Evolutionary conservation across 441 rosid species (phyloP), one percentile per base, ranked within the genome.

Genomic region (Pelargonium myrrhifolium): DNA sequence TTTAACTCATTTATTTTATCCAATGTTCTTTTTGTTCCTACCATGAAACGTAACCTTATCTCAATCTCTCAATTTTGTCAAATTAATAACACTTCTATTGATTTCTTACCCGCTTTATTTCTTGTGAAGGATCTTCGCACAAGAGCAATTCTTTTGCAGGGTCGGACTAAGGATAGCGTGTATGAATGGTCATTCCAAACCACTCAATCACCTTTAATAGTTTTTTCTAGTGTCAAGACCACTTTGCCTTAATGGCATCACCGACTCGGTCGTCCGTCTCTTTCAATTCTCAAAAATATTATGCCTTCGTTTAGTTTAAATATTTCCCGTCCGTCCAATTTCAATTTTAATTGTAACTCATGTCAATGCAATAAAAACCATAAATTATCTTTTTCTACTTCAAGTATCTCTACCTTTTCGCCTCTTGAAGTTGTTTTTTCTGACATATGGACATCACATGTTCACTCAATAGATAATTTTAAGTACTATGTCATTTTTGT

Each of bases 91-190:
- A 22, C 37, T 2, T 65, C 39, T 0, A 43, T 65, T 65, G 67
- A 65, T 21, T 65, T 65, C 11, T 65, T 43, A 3, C 67, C 56
- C 9, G 7, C 3, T 17, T 9, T 1, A 2, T 65, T 65, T 65
- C 5, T 42, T 42, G 56, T 65, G 28, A 65, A 65, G 67, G 67
- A 65, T 18, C 4, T 65, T 43, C 20, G n/a, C 12, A 65, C 67
- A 4, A 18, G 67, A n/a, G 15, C 56, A 26, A 24, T 24, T 24
- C 1, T 31, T 31, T 4, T 31, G 35, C 35, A 31, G 3, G 35
- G 35, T 31, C 35, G 35, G 35, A 31, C 35, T 31, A 31, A 31
- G 35, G 35, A 31, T 31, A 6, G 35, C 5, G 35, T 31, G 35
- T 31, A 31, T 31, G 35, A 31, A 31, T 31, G 35, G 35, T 6